Base-by-base conservation (phyloP, 2,329 filamentous ascomycete species). In the Cladosporium colombiae region DNA sequence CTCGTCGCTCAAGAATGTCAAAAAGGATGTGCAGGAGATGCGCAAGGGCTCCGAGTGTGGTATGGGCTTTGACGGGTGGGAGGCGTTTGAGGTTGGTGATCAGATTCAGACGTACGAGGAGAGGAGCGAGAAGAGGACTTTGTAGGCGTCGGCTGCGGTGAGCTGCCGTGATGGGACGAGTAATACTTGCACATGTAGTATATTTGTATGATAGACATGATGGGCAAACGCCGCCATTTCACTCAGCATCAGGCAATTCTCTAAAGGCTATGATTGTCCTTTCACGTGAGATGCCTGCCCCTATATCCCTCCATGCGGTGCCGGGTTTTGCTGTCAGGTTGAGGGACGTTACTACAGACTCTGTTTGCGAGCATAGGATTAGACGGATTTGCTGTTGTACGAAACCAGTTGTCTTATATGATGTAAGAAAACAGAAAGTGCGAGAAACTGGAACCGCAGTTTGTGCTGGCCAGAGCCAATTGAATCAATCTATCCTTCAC, bases 1-100 rank as follows among this genome's bases (percentile, higher is more conserved):
- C 52, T 85, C 87, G 21, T 91, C 91, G 1, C 86, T 99, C 66
- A 97, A 95, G 81, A 91, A 96, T 74, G 88, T 91, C 77, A 97
- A 98, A 84, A 96, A 96, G 77, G 92, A 97, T 70, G 91, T 95
- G 33, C 82, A 83, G 55, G 92, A 97, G 74, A 95, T 96, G 88
- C 88, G 88, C 73, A 98, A 96, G 80, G 93, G 93, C 66, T 87
- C 85, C n/a, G 95, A 99, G 79, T 99, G 95, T 73, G 95, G 95
- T 70, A 89, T 99, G 70, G 88, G 87, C 62, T 94, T 99, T 73
- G 88, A 90, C 3, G 85, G 83, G 35, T 99, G 92, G 88, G 84
- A 90, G 57, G 90, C 88, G 25, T 90, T 98, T 75, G 78, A 89
- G 74, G 82, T 88, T 16, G 95, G 94, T 31, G 95, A 99, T 79